A percentile compares a stretch with the other conserved stretches of the same genome.
Evolutionary conservation across 2,329 filamentous ascomycete species (phyloP).

Genomic region (Madurella mycetomatis): DNA sequence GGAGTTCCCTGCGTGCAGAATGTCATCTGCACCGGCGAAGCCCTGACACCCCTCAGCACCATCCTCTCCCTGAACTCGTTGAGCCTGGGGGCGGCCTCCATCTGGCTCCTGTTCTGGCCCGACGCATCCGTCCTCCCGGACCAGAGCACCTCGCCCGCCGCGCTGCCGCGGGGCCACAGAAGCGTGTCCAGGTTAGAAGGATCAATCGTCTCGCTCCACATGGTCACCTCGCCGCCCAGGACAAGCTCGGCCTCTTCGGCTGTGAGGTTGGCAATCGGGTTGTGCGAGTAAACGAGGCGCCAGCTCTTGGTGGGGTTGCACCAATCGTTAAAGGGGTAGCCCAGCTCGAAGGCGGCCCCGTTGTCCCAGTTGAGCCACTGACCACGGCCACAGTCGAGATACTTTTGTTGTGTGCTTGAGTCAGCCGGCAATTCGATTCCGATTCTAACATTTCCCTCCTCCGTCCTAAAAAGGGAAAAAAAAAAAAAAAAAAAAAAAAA

Average conservation of each 20-base stretch:
- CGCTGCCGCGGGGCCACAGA: slow-evolving; percentile 72
- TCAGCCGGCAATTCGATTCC: not conserved
- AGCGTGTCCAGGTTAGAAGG: slow-evolving; percentile 67
- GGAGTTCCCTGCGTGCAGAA: slow-evolving; percentile 62
- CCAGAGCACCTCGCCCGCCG: slow-evolving; percentile 77
- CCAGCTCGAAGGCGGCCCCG: slow-evolving; percentile 45
- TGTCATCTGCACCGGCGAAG: slow-evolving; percentile 64
- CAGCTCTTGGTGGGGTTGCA: slow-evolving; percentile 77
- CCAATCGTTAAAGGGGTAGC: slow-evolving; percentile 75
- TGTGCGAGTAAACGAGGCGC: slow-evolving; percentile 75
- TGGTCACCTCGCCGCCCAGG: slow-evolving; percentile 74
- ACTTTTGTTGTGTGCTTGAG: slow-evolving; percentile 41
- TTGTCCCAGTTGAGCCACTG: slow-evolving; percentile 71
- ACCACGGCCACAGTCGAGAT: slow-evolving; percentile 78
- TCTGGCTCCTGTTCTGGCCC: slow-evolving; percentile 66
- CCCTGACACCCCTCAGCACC: slow-evolving; percentile 61
- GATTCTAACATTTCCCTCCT: not conserved
- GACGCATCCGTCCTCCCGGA: slow-evolving; percentile 62
- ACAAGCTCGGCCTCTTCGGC: slow-evolving; percentile 60
- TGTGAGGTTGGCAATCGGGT: slow-evolving; percentile 64
- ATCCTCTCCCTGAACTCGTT: slow-evolving; percentile 73
- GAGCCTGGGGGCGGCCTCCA: slow-evolving; percentile 64
- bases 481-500: too few relatives aligned
- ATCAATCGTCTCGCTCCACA: slow-evolving; percentile 81
- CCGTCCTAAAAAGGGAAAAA: too few relatives aligned